These are phyloP conservation scores for Trichothecium roseum DNA, from an alignment of 2,329 filamentous ascomycete species.

Conservation along the genomic window DNA sequence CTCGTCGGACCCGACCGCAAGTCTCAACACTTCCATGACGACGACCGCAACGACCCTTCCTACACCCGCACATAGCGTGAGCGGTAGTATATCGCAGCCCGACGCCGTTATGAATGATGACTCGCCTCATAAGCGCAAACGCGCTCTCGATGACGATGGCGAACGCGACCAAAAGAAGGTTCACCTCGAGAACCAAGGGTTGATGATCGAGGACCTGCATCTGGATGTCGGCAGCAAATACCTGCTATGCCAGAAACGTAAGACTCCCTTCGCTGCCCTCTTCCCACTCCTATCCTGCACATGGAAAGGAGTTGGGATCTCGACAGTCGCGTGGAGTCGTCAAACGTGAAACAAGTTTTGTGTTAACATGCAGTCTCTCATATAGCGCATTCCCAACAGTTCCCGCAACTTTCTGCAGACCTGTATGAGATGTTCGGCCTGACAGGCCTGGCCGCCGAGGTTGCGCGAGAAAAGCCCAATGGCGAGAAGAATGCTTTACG, in stretches of 20 bases:
- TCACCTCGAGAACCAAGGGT: slow-evolving; percentile 49
- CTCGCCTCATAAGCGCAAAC: slow-evolving; percentile 52
- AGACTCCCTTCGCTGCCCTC: slow-evolving; percentile 39
- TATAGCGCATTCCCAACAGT: slow-evolving; percentile 37
- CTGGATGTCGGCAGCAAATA: slow-evolving; percentile 58
- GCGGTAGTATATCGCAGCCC: slow-evolving; percentile 37
- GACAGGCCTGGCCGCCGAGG: slow-evolving; percentile 45
- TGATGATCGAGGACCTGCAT: slow-evolving; percentile 55
- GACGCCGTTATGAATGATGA: slow-evolving; percentile 39
- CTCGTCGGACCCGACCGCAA: slow-evolving; percentile 35
- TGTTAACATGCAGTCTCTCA: slow-evolving; percentile 31
- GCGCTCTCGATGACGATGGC: slow-evolving; percentile 43
- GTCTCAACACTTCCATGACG: slow-evolving; percentile 35
- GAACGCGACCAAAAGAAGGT: slow-evolving; percentile 47
- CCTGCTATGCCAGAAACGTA: slow-evolving; percentile 57
- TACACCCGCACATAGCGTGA: slow-evolving; percentile 53
- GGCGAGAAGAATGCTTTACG: slow-evolving; percentile 57
- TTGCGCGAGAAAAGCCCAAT: slow-evolving; percentile 53
- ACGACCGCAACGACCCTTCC: slow-evolving; percentile 40
- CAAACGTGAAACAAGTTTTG: slow-evolving; percentile 17
- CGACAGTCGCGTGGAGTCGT: slow-evolving; percentile 14
- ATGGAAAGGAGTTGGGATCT: slow-evolving; percentile 11
- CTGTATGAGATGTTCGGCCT: slow-evolving; percentile 50
- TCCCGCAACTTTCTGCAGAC: slow-evolving; percentile 42
- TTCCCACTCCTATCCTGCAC: slow-evolving; percentile 12